Base-by-base conservation (phyloP, 768 basidiomycete genomes). In the Mycena venus region DNA sequence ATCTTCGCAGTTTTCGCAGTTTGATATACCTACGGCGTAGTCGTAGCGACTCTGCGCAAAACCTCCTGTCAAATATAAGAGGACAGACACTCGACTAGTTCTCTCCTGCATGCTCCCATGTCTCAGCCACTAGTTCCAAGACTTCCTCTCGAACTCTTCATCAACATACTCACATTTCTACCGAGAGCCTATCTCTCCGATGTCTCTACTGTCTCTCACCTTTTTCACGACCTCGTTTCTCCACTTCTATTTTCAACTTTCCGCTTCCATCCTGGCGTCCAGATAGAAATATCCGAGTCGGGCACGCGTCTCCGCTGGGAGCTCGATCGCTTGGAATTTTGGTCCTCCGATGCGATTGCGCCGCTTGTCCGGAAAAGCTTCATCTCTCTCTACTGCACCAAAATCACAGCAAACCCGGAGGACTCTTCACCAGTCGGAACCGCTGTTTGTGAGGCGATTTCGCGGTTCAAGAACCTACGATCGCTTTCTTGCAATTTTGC, bases 111-210 rank as follows among this genome's bases (percentile, higher is more conserved):
- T 8, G 3, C 27, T 60, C 14, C 32, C 7, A 60, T 60, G 34
- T 21, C 25, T 3, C 23, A 60, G 10, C 6, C 17, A 56, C 5
- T 32, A 17, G 55, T 9, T 11, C 19, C 31, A 17, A 31, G 27
- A 8, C 67, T 68, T 2, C 60, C 68, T 9, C 32, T 36, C 21
- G 68, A 70, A 27, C 60, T 70, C 23, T 70, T 47, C 36, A 25
- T 42, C 3, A 32, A 53, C 8, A 32, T 62, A 11, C 3, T 62
- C 36, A 19, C 7, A 15, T 11, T 42, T 29, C 11, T 62, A 6
- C 47, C 47, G 3, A 21, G 2, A 9, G 12, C 3, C 2, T 40
- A 49, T 29, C 36, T 70, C 25, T 36, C 12, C n/a, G 32, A 21
- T 4, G 29, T 70, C 31, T 42, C 38, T 25, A 15, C 21, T 2